Evolutionary conservation across 257 asterid species (phyloP).

Genomic region (Linderniella brevidens): DNA sequence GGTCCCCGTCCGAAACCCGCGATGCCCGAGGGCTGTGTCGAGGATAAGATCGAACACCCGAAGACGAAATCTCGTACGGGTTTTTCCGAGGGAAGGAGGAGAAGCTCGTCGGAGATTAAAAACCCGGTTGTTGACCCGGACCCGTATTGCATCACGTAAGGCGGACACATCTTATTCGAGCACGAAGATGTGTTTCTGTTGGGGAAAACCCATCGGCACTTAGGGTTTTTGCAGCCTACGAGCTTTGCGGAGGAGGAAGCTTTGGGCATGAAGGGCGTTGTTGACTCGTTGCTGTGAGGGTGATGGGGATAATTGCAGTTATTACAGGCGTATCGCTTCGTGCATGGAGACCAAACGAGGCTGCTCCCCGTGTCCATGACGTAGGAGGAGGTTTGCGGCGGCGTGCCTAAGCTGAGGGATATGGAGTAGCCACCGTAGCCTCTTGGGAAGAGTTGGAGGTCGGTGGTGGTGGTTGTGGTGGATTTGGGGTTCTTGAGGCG

Average conservation of each 20-base stretch:
- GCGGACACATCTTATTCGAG: constrained; percentile 18
- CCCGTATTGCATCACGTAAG: constrained; percentile 25
- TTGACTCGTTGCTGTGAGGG: constrained; percentile 4
- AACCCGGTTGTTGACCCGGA: constrained; percentile 36
- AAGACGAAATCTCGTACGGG: constrained; percentile 15
- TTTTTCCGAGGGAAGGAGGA: constrained; percentile 10
- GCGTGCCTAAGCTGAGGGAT: constrained; percentile 38
- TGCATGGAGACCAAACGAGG: constrained; percentile 53
- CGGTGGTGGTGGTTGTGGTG: constrained; percentile 13
- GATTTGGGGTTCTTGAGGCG: constrained; percentile 25
- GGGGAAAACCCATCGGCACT: constrained; percentile 20
- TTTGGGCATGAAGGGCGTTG: constrained; percentile 20
- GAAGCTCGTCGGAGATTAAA: constrained; percentile 20
- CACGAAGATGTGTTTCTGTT: constrained; percentile 19
- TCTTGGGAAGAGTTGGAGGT: constrained; percentile 19
- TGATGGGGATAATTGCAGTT: constrained; percentile 19
- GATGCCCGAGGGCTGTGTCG: constrained; percentile 28
- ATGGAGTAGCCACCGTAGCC: constrained; percentile 34
- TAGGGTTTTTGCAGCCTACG: constrained; percentile 30
- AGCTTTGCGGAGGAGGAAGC: constrained; percentile 22
- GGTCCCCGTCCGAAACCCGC: constrained; percentile 48
- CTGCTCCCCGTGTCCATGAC: constrained; percentile 55
- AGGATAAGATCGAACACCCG: constrained; percentile 32
- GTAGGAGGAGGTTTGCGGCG: constrained; percentile 33
- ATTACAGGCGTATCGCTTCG: constrained; percentile 19